A percentile compares a stretch with the other conserved stretches of the same genome.
These are phyloP conservation scores for Agaricus blazei DNA, from an alignment of 768 basidiomycete species.

Conservation along the genomic window DNA sequence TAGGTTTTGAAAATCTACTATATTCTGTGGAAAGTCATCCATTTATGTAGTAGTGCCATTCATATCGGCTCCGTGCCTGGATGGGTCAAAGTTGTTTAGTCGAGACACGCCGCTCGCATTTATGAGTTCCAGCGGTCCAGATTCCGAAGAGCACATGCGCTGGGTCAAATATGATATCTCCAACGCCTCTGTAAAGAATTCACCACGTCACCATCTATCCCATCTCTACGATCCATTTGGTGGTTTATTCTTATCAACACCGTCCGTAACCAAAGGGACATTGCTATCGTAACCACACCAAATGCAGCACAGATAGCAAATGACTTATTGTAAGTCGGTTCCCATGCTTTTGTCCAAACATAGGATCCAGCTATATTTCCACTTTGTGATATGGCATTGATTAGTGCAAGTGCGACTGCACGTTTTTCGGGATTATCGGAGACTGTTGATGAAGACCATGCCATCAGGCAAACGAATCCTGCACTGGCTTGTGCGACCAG, in stretches of 20 bases:
- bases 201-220: slow-evolving; percentile 23
- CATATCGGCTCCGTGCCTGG: no score
- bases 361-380: slow-evolving; percentile 86
- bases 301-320: slow-evolving; percentile 69
- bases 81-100: no score
- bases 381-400: slow-evolving; percentile 77
- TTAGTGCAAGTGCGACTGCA: slow-evolving; percentile 78
- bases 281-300: slow-evolving; percentile 42
- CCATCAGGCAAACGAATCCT: slow-evolving; percentile 61
- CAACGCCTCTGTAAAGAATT: slow-evolving; percentile 22
- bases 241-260: slow-evolving; percentile 39
- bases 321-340: slow-evolving; percentile 62
- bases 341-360: slow-evolving; percentile 66
- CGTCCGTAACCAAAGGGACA: slow-evolving; percentile 45
- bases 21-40: no score
- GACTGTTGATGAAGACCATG: slow-evolving; percentile 46
- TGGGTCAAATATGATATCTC: slow-evolving; percentile 3
- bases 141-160: not conserved
- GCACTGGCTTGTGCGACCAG: slow-evolving; percentile 73
- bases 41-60: no score
- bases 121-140: no score
- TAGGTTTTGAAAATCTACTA: no score
- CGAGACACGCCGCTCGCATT: no score
- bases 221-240: slow-evolving; percentile 32
- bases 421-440: slow-evolving; percentile 74